Conservation (phyloP, 306 rosid genomes). For the Astragalus membranaceus region DNA sequence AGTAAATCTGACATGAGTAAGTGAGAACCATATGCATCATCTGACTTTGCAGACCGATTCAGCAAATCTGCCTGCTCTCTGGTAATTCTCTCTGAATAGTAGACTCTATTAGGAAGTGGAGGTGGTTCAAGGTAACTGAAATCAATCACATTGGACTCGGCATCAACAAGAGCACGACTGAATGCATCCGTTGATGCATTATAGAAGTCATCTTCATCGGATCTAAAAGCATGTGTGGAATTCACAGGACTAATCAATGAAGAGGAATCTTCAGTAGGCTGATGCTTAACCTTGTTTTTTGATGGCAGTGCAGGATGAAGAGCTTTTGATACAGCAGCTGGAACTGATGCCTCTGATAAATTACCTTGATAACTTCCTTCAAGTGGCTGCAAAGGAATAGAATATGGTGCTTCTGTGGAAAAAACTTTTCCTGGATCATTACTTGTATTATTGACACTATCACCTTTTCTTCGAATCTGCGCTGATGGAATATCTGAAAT, state of each 20-base stretch:
- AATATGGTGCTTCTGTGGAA: constrained; percentile 29
- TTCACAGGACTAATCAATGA: constrained; percentile 35
- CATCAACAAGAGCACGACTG: constrained; percentile 39
- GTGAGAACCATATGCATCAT: constrained; percentile 64
- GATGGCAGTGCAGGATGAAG: constrained; percentile 28
- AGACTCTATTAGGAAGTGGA: constrained; percentile 65
- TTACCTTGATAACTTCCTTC: constrained; percentile 29
- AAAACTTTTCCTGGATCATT: constrained; percentile 32
- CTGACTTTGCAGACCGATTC: constrained; percentile 79
- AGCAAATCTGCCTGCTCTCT: constrained; percentile 78
- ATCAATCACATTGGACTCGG: constrained; percentile 54
- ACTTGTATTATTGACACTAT: constrained; percentile 37
- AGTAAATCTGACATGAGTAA: constrained; percentile 53
- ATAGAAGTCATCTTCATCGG: constrained; percentile 40
- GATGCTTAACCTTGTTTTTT: constrained; percentile 47
- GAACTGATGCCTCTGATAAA: constrained; percentile 33
- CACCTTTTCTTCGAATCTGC: constrained; percentile 38
- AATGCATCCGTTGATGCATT: constrained; percentile 37
- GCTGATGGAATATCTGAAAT: constrained; percentile 33
- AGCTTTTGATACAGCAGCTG: constrained; percentile 34
- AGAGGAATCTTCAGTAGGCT: constrained; percentile 40
- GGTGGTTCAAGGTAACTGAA: constrained; percentile 62
- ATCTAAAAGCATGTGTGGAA: constrained; percentile 39
- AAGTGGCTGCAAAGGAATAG: constrained; percentile 28
- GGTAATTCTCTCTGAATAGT: constrained; percentile 75